These are phyloP conservation scores for Blastobotrys raffinosifermentans DNA, from an alignment of 1,139 yeast species.

Conservation along the genomic window DNA sequence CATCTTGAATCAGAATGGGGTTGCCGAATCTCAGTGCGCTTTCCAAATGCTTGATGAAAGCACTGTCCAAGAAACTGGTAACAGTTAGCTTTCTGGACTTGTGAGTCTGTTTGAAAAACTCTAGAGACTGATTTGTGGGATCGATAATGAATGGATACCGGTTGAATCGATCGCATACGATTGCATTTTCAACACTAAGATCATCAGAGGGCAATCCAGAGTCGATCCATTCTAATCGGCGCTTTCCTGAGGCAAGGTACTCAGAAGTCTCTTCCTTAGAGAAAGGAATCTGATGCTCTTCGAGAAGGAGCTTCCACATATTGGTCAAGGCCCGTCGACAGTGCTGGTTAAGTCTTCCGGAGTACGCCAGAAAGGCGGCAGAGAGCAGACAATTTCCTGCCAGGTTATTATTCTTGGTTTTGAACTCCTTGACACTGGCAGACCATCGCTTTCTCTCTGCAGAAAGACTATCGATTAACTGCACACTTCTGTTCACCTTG, in stretches of 20 bases:
- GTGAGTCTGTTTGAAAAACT: slow-evolving; percentile 36
- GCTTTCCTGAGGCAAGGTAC: slow-evolving; percentile 39
- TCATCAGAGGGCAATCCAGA: slow-evolving; percentile 53
- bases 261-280: slow-evolving; percentile 35
- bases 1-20: slow-evolving; percentile 62
- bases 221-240: slow-evolving; percentile 47
- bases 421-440: slow-evolving; percentile 47
- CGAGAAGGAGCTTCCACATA: slow-evolving; percentile 42
- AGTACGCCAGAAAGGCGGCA: slow-evolving; percentile 57
- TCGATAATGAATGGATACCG: slow-evolving; percentile 63
- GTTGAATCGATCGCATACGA: slow-evolving; percentile 40
- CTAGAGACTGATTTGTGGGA: slow-evolving; percentile 51
- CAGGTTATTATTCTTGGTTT: slow-evolving; percentile 41
- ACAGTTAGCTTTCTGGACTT: slow-evolving; percentile 40
- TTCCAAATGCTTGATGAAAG: slow-evolving; percentile 64
- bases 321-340: slow-evolving; percentile 38
- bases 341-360: slow-evolving; percentile 56
- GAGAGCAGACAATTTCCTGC: slow-evolving; percentile 62
- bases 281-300: slow-evolving; percentile 37
- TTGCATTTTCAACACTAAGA: slow-evolving; percentile 56
- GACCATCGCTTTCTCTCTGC: slow-evolving; percentile 78
- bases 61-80: slow-evolving; percentile 70
- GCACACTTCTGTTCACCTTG: slow-evolving; percentile 59
- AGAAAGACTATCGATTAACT: slow-evolving; percentile 57
- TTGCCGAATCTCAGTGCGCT: slow-evolving; percentile 85